These are phyloP conservation scores for Raphanus raphanistrum DNA, from an alignment of 345 rosid species.

Conservation along the genomic window DNA sequence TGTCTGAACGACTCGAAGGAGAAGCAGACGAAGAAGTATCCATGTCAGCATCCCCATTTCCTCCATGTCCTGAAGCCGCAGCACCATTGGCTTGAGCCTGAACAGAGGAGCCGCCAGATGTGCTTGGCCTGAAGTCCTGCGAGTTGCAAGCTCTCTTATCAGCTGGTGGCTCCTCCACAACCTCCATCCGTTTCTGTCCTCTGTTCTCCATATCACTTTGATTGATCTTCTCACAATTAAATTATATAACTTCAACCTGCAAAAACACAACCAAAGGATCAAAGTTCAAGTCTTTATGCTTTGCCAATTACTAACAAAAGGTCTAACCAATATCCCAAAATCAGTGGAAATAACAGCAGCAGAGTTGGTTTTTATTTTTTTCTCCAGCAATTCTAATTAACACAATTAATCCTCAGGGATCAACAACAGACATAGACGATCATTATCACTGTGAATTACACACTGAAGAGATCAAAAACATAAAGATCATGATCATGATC, in stretches of 20 bases:
- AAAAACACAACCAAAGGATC: constrained; percentile 6
- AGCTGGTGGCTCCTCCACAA: constrained; percentile 74
- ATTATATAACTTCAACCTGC: constrained; percentile 20
- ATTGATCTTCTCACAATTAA: constrained; percentile 9
- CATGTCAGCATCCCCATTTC: constrained; percentile 64
- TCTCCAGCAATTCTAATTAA: too few relatives aligned
- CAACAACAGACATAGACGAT: too few relatives aligned
- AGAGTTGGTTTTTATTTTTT: constrained; percentile 10
- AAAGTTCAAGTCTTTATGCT: constrained; percentile 3
- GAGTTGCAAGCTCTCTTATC: constrained; percentile 96
- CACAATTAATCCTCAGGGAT: neutral
- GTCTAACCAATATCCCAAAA: constrained; percentile 11
- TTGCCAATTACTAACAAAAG: constrained; percentile 11
- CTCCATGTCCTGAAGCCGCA: too few relatives aligned
- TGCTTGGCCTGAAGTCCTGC: constrained; percentile 67
- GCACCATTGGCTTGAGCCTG: constrained; percentile 52
- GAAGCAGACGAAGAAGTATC: constrained; percentile 90
- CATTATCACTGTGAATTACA: neutral
- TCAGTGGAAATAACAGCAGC: constrained; percentile 13
- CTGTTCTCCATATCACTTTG: constrained; percentile 63
- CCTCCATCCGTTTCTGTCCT: constrained; percentile 87
- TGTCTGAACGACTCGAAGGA: constrained; percentile 76
- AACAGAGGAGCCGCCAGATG: constrained; percentile 62
- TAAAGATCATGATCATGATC: neutral
- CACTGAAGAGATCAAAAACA: neutral